phyloP scores from a whole-genome alignment of 169 alveolate species.

The Cryptosporidium canis region DNA sequence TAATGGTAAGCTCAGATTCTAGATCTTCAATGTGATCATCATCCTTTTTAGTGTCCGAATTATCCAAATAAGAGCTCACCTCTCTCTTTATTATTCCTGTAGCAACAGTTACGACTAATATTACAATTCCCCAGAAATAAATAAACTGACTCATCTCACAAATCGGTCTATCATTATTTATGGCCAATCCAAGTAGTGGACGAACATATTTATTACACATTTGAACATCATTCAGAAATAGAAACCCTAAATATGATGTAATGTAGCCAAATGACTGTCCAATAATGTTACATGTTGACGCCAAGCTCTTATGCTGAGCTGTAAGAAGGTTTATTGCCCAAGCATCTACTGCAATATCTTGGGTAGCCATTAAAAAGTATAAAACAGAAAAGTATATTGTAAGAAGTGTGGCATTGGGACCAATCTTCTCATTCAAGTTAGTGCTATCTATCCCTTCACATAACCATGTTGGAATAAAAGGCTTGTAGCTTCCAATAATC shows the following conservation, averaged over 20 bases:
- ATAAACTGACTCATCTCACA: conserved; percentile 79
- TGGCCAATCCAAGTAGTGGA: conserved; percentile 71
- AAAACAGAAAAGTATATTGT: conserved; percentile 55
- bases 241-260: conserved; percentile 80
- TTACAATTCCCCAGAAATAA: conserved; percentile 78
- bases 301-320: conserved; percentile 80
- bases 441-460: not conserved
- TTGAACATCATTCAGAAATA: conserved; percentile 77
- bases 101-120: conserved; percentile 73
- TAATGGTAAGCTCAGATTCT: conserved; percentile 33
- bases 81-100: conserved; percentile 72
- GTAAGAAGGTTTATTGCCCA: conserved; percentile 93
- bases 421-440: not conserved
- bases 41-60: not conserved
- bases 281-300: conserved; percentile 85
- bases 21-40: conserved; percentile 46
- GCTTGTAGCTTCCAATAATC: conserved; percentile 69
- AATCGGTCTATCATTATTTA: conserved; percentile 41
- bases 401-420: conserved; percentile 30
- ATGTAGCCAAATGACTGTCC: conserved; percentile 87
- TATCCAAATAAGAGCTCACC: not conserved
- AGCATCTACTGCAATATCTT: conserved; percentile 96
- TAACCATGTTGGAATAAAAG: conserved; percentile 48
- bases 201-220: conserved; percentile 72
- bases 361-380: conserved; percentile 88